Evolutionary conservation across 2,329 filamentous ascomycete genomes (phyloP).

Genomic region (Aureobasidium sp.): DNA sequence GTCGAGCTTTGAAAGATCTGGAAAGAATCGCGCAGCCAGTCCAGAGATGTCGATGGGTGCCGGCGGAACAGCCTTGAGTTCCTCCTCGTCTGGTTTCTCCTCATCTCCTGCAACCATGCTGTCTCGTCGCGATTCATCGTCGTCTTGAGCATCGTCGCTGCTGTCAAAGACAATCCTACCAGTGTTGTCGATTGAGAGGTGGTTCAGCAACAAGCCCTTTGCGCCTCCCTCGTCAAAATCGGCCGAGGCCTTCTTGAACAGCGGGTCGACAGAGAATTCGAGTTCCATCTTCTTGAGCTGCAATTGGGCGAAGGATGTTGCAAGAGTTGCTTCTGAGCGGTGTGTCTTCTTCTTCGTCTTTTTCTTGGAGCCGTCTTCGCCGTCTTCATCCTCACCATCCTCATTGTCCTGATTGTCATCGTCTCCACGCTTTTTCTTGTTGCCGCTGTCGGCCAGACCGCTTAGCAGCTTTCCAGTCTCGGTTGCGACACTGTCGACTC

Average conservation of each 20-base stretch:
- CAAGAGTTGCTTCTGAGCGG: constrained; percentile 88
- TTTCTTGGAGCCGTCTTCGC: constrained; percentile 45
- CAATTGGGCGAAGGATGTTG: constrained; percentile 75
- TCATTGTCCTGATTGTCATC: constrained; percentile 53
- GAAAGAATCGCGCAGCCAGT: constrained; percentile 76
- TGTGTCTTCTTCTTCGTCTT: constrained; percentile 61
- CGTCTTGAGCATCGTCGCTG: constrained; percentile 69
- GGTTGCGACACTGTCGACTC: constrained; percentile 95
- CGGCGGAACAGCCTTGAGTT: constrained; percentile 41
- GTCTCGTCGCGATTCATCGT: constrained; percentile 26
- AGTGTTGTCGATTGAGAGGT: constrained; percentile 86
- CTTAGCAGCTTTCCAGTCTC: constrained; percentile 93
- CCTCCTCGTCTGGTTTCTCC: constrained; percentile 32
- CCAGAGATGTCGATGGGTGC: constrained; percentile 70
- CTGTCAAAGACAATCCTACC: constrained; percentile 97
- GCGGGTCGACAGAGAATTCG: constrained; percentile 88
- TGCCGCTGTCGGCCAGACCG: constrained; percentile 78
- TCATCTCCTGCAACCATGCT: constrained; percentile 37
- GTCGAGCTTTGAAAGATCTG: constrained; percentile 67
- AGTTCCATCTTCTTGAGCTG: constrained; percentile 97
- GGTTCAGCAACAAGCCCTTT: constrained; percentile 88
- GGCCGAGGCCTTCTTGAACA: constrained; percentile 98
- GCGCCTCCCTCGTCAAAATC: constrained; percentile 98
- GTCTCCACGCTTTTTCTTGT: constrained; percentile 44
- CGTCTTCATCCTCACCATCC: constrained; percentile 56